These are phyloP conservation scores for Geranomyces michiganensis DNA, from an alignment of 192 early-diverging fungal genomes.

Conservation along the genomic window DNA sequence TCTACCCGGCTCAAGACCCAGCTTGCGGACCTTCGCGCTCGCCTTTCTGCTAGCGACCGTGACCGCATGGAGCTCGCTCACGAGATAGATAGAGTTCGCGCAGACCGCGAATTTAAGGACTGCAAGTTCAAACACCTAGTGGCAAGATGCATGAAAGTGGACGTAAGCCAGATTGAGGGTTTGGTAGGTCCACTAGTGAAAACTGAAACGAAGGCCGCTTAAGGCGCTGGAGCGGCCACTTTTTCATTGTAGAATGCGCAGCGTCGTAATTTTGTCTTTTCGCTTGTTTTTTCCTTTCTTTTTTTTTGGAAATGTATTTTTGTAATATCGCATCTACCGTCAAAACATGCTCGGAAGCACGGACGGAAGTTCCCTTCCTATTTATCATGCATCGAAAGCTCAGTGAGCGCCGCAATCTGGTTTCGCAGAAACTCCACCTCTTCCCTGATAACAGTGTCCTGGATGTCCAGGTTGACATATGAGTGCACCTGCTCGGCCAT, in stretches of 20 bases:
- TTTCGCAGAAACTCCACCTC: conserved; percentile 25
- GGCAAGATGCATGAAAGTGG: conserved; percentile 5
- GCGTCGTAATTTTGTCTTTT: too few species aligned
- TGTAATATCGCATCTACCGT: too few species aligned
- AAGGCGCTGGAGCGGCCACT: too few species aligned
- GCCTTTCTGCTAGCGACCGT: not conserved
- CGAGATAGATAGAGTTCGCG: conserved; percentile 9
- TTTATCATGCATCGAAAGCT: conserved; percentile 3
- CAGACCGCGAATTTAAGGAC: conserved; percentile 13
- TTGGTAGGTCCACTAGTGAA: conserved; percentile 12
- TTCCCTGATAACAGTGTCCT: not conserved
- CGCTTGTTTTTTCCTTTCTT: too few species aligned
- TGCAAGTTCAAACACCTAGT: conserved; percentile 26
- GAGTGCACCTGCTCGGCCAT: conserved; percentile 24
- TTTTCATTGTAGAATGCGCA: too few species aligned
- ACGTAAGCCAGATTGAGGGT: conserved; percentile 1
- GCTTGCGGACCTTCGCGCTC: conserved; percentile 7
- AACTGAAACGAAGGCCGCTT: too few species aligned
- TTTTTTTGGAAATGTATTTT: too few species aligned
- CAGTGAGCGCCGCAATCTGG: conserved; percentile 32
- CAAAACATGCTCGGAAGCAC: too few species aligned
- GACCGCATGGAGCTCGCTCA: not conserved
- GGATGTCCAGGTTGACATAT: conserved; percentile 19
- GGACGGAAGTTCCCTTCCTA: too few species aligned
- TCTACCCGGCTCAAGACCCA: conserved; percentile 1